A percentile compares a stretch with the other conserved stretches of the same genome.
Evolutionary conservation across 345 rosid genomes (phyloP).

Genomic region (Triadica sebifera): DNA sequence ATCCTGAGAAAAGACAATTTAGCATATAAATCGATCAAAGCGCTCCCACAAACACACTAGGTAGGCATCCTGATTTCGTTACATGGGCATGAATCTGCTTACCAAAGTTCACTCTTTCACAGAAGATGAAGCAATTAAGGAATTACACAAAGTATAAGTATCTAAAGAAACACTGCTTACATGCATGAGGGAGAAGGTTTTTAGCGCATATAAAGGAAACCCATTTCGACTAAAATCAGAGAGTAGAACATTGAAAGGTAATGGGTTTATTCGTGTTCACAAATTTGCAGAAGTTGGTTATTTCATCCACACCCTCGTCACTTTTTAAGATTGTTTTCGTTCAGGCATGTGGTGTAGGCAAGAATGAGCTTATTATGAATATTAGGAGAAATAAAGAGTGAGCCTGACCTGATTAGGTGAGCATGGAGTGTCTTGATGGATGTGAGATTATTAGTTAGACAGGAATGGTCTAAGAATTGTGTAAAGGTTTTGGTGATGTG

Average conservation of each 20-base stretch:
- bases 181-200: conserved; percentile 50
- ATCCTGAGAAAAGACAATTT: conserved; percentile 31
- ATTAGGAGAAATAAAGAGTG: conserved; percentile 22
- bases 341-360: conserved; percentile 29
- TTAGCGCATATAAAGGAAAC: conserved; percentile 31
- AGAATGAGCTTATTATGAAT: conserved; percentile 32
- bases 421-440: conserved; percentile 34
- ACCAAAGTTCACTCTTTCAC: conserved; percentile 36
- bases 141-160: conserved; percentile 46
- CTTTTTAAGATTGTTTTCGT: conserved; percentile 19
- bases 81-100: conserved; percentile 42
- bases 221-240: conserved; percentile 40
- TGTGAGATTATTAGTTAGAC: conserved; percentile 16
- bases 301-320: no score
- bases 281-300: conserved; percentile 35
- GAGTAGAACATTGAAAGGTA: conserved; percentile 43
- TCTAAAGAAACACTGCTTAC: conserved; percentile 35
- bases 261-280: conserved; percentile 32
- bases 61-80: conserved; percentile 39
- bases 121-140: conserved; percentile 39
- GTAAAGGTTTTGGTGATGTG: not conserved
- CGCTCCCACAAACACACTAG: conserved; percentile 55
- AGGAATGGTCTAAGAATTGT: conserved; percentile 21
- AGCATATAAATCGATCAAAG: conserved; percentile 47
- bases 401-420: conserved; percentile 33